A percentile compares a stretch with the other conserved stretches of the same genome.
These are phyloP conservation scores for Citrullus colocynthis DNA, from an alignment of 306 rosid species.

Conservation along the genomic window DNA sequence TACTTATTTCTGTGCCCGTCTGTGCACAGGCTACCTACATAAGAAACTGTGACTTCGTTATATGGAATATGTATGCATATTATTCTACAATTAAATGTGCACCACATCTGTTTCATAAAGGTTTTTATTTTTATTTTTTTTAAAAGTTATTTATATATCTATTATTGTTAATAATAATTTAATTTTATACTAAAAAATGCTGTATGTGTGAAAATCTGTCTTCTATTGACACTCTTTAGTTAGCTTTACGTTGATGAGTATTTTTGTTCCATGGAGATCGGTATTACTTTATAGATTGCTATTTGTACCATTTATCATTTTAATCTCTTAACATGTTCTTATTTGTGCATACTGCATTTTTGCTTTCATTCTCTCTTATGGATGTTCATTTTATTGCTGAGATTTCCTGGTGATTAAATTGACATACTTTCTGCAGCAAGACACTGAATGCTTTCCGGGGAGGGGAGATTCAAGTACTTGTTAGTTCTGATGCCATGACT, in stretches of 20 bases:
- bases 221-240: background rate
- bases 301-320: background rate
- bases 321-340: background rate
- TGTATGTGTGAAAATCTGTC: background rate
- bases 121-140: no score
- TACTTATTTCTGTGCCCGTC: background rate
- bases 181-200: background rate
- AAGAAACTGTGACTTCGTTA: background rate
- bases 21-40: background rate
- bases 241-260: background rate
- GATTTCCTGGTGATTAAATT: conserved; percentile 1
- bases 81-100: background rate
- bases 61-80: background rate
- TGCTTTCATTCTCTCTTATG: background rate
- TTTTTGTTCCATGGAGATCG: background rate
- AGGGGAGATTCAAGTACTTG: conserved; percentile 78
- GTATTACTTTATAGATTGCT: background rate
- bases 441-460: conserved; percentile 61
- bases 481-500: conserved; percentile 94
- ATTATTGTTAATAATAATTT: no score
- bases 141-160: no score
- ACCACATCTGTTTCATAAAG: background rate
- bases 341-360: background rate
- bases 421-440: conserved; percentile 43
- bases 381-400: background rate